Evolutionary conservation across 805 yeast genomes (phyloP).

Genomic region (Metschnikowia drakensbergensis): DNA sequence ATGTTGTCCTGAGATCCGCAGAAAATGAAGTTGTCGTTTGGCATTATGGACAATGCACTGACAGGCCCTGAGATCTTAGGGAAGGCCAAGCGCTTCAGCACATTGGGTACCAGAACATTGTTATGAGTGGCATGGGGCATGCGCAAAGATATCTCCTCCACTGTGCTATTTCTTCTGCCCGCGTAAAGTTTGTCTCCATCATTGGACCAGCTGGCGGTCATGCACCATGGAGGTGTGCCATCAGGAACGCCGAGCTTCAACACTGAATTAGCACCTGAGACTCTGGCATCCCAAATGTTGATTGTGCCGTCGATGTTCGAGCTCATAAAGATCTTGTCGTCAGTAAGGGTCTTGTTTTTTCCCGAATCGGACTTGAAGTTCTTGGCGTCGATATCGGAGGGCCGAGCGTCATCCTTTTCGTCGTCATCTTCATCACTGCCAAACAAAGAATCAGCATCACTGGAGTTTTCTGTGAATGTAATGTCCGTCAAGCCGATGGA

Average conservation of each 20-base stretch:
- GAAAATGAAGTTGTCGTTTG: constrained; percentile 71
- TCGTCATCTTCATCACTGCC: constrained; percentile 41
- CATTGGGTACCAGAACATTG: constrained; percentile 37
- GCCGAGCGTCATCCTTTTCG: constrained; percentile 6
- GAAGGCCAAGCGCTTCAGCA: constrained; percentile 59
- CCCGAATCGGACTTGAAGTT: constrained; percentile 15
- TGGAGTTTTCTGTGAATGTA: constrained; percentile 23
- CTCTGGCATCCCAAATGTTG: constrained; percentile 77
- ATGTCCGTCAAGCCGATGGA: constrained; percentile 53
- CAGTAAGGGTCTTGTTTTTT: constrained; percentile 24
- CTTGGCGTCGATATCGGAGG: constrained; percentile 2
- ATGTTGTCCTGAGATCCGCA: constrained; percentile 92
- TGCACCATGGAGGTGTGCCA: constrained; percentile 90
- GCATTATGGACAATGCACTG: constrained; percentile 72
- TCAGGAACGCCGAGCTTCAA: constrained; percentile 53
- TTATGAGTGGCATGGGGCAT: constrained; percentile 43
- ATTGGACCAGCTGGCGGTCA: constrained; percentile 81
- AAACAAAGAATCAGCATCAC: constrained; percentile 46
- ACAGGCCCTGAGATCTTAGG: constrained; percentile 92
- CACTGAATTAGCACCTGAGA: constrained; percentile 31
- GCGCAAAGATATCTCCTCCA: constrained; percentile 68
- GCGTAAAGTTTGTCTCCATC: constrained; percentile 76
- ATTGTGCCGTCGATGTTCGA: constrained; percentile 81
- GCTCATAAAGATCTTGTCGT: constrained; percentile 60
- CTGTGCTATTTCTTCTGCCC: constrained; percentile 86